Base-by-base conservation (phyloP, 768 basidiomycete genomes). In the Termitomyces sp. region DNA sequence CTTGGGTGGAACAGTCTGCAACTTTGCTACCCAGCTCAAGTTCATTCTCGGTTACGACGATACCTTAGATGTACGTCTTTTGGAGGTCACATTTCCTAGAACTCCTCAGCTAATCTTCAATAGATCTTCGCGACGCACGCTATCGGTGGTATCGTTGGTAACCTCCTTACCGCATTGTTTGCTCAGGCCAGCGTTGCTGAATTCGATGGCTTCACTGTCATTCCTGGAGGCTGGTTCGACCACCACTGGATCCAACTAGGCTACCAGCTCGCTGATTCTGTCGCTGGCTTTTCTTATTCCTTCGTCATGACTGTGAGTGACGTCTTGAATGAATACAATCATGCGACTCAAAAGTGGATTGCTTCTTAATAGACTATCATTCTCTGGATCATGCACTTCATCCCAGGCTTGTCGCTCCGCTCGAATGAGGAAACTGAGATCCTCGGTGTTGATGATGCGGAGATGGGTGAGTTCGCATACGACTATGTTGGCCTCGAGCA, bases 1-100 rank as follows among this genome's bases (percentile, higher is more conserved):
- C 62, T 75, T 92, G 66, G 90, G 88, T 0, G 91, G 91, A 18
- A 89, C 88, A 0, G 63, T 86, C 2, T 97, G 93, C 77, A 98
- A 98, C 74, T 93, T 93, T 71, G 91, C 93, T n/a, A 98, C 96
- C 4, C 88, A 96, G 65, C 82, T 98, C 69, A 98, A 98, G 76
- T 93, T 90, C 70, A 49, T 90, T 30, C 76, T 86, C 62, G 77
- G 79, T 32, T 91, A 86, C 64, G 91, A 93, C 59, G 91, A 93
- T 68, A 81, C 88, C 14, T 82, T 93, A 18, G 91, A 93, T 80
- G 87, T 89, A 52, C 49, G 85, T 20, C 1, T 18, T 3, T 8
- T 20, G 1, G 2, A 34, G 20, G 24, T 18, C 8, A 12, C 9
- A 22, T 18, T 10, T 20, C 16, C 14, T 5, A 48, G 33, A 33